Evolutionary conservation across 2,329 filamentous ascomycete genomes (phyloP).

Genomic region (Mariannaea sp.): DNA sequence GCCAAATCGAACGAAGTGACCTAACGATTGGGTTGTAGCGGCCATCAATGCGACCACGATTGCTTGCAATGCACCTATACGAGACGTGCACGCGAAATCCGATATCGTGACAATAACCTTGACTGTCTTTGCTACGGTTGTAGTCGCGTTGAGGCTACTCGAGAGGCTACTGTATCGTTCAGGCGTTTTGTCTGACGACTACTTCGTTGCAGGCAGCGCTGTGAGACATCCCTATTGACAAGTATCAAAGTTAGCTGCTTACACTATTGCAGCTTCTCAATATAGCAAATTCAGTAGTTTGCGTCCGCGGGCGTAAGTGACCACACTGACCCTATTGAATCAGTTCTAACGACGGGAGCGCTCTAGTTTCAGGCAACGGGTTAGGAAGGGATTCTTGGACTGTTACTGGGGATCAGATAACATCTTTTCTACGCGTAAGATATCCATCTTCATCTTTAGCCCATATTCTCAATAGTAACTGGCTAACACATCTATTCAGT

Average conservation of each 20-base stretch:
- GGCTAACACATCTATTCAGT: neutral
- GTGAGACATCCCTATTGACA: neutral
- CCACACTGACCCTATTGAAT: neutral
- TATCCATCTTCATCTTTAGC: no score
- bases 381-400: constrained; percentile 8
- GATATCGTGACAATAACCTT: constrained; percentile 1
- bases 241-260: neutral
- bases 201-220: constrained; percentile 1
- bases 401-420: neutral
- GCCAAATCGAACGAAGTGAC: neutral
- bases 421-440: constrained; percentile 4
- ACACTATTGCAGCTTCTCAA: constrained; percentile 1
- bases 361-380: constrained; percentile 2
- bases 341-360: neutral
- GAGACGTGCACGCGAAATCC: neutral
- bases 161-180: constrained; percentile 3
- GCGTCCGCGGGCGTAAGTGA: neutral
- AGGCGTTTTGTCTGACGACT: constrained; percentile 5
- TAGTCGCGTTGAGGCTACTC: neutral
- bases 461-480: neutral
- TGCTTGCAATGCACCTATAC: constrained; percentile 1
- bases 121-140: neutral
- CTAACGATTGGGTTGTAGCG: neutral
- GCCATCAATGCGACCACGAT: constrained; percentile 1
- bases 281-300: neutral